Conservation (phyloP, 2,329 filamentous ascomycete species). For the Clarireedia monteithiana region DNA sequence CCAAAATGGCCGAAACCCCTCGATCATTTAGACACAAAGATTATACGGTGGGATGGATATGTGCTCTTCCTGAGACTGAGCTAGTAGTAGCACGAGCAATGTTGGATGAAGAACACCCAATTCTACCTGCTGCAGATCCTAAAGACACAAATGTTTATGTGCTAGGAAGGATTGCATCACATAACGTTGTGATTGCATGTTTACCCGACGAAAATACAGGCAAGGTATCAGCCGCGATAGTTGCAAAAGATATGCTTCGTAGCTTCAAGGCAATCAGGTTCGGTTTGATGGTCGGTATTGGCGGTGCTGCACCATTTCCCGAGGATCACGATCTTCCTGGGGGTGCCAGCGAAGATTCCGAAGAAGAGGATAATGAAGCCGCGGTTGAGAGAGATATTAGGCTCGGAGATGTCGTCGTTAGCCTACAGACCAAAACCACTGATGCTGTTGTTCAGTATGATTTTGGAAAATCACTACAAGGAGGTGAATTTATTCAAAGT, state of each 20-base stretch:
- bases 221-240: constrained; percentile 28
- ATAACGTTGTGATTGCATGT: constrained; percentile 19
- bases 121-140: constrained; percentile 9
- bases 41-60: constrained; percentile 21
- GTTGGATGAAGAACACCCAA: constrained; percentile 16
- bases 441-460: constrained; percentile 23
- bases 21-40: background rate
- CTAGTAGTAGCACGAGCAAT: constrained; percentile 13
- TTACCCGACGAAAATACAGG: constrained; percentile 18
- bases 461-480: constrained; percentile 17
- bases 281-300: constrained; percentile 38
- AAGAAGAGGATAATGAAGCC: background rate
- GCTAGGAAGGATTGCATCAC: constrained; percentile 13
- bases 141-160: constrained; percentile 14
- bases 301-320: constrained; percentile 23
- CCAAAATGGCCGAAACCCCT: background rate
- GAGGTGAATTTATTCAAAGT: background rate
- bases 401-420: constrained; percentile 16
- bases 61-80: constrained; percentile 15
- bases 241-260: constrained; percentile 21
- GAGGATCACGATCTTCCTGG: constrained; percentile 11
- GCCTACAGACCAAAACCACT: constrained; percentile 4
- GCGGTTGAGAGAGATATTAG: constrained; percentile 11
- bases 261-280: constrained; percentile 31
- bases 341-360: background rate